Base-by-base conservation (phyloP, 2,329 filamentous ascomycete genomes). In the Penicillium palitans region DNA sequence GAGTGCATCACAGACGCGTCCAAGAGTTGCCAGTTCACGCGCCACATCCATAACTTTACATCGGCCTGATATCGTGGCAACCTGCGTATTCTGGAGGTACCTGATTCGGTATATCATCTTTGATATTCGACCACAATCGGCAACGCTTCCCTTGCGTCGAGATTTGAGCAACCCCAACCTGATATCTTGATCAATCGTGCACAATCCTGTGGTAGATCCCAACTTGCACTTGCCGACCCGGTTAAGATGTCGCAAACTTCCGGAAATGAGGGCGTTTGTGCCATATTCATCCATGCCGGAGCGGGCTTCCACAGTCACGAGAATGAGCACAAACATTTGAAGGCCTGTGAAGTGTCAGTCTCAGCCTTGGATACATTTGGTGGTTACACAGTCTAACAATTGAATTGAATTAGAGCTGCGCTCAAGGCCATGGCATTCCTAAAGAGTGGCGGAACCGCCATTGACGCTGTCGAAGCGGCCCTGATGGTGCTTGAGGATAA, bases 251-350 rank as follows among this genome's bases (percentile, higher is more conserved):
- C 24, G 5, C 64, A 61, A 59, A 70, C 61, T 70, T 70, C 47
- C 73, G 73, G 19, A 75, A 79, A 62, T 68, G 69, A 75, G 29
- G 79, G 84, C 63, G 77, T 86, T 10, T 86, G 86, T 57, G 92
- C 91, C 59, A 93, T 99, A 52, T 98, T 96, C 74, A 88, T 99
- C 45, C 95, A 99, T 75, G 95, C 93, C 39, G 95, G 95, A 35
- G 95, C 95, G 17, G 95, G 95, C 4, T 99, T 91, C 69, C 95
- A 99, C 74, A 97, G 92, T 71, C 80, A 85, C 25, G 85, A 90
- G 60, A 98, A 98, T 71, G 93, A 99, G 73, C 81, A 83, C 56
- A 82, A 90, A 39, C 95, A 99, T 71, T 83, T 99, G 10, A 82
- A 88, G 69, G 92, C 92, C 42, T 98, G 95, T 75, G 88, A 89